Evolutionary conservation across 2,329 filamentous ascomycete species (phyloP).

Genomic region (Fusarium nisikadoi): DNA sequence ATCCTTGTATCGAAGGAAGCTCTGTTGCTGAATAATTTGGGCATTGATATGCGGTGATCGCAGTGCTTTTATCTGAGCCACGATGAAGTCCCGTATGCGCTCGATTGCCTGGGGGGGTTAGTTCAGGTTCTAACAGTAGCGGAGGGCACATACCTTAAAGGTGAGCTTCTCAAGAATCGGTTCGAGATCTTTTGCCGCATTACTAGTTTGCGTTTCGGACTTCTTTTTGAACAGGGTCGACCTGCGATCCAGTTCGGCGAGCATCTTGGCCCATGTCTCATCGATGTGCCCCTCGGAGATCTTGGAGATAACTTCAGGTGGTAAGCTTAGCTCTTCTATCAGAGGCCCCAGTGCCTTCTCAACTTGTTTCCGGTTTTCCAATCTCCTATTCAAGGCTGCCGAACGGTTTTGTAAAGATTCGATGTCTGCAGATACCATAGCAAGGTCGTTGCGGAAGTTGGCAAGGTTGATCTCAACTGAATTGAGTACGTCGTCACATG

Average conservation of each 20-base stretch:
- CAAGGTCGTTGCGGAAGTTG: slow-evolving; percentile 93
- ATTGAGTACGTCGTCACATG: slow-evolving; percentile 91
- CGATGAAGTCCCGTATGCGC: slow-evolving; percentile 92
- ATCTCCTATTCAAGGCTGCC: slow-evolving; percentile 79
- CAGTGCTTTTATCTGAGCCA: slow-evolving; percentile 92
- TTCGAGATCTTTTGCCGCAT: slow-evolving; percentile 83
- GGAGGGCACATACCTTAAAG: slow-evolving; percentile 68
- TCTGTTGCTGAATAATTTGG: slow-evolving; percentile 94
- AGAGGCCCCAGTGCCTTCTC: slow-evolving; percentile 88
- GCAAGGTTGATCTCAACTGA: slow-evolving; percentile 94
- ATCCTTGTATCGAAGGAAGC: slow-evolving; percentile 88
- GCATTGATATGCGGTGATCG: slow-evolving; percentile 96
- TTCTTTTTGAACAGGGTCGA: slow-evolving; percentile 77
- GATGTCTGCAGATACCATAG: slow-evolving; percentile 92
- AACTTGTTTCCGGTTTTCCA: slow-evolving; percentile 89
- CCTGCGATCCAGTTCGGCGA: slow-evolving; percentile 86
- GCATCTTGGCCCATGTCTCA: slow-evolving; percentile 84
- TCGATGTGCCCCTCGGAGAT: slow-evolving; percentile 92
- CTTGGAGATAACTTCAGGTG: slow-evolving; percentile 83
- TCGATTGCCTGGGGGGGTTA: slow-evolving; percentile 75
- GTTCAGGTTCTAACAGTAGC: neutral
- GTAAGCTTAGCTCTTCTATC: slow-evolving; percentile 90
- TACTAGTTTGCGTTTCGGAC: slow-evolving; percentile 69
- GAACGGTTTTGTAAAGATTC: slow-evolving; percentile 92
- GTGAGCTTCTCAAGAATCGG: slow-evolving; percentile 87